Conservation (phyloP, 306 rosid species). For the Sesbania bispinosa region DNA sequence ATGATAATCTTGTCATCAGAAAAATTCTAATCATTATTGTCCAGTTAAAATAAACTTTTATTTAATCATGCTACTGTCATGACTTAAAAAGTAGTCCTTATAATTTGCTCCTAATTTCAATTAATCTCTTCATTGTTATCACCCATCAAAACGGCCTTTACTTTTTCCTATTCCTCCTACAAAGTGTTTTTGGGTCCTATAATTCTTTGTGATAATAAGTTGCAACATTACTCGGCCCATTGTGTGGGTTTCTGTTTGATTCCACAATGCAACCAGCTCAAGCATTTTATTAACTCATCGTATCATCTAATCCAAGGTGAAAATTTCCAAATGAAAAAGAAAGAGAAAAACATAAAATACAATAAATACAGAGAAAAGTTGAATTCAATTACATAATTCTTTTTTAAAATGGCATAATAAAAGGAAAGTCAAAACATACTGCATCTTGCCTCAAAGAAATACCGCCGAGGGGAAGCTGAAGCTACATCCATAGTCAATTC, state of each 20-base stretch:
- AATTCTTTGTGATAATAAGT: too few relatives aligned
- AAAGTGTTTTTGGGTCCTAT: too few relatives aligned
- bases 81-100: too few relatives aligned
- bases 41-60: too few relatives aligned
- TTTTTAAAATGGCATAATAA: conserved; percentile 13
- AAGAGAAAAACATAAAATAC: neutral
- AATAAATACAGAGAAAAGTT: neutral
- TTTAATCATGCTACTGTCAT: too few relatives aligned
- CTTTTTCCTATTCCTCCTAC: too few relatives aligned
- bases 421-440: conserved; percentile 32
- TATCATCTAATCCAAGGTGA: neutral
- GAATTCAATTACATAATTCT: neutral
- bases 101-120: too few relatives aligned
- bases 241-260: neutral
- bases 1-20: too few relatives aligned
- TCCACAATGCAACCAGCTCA: neutral
- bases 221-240: neutral
- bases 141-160: too few relatives aligned
- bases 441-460: conserved; percentile 92
- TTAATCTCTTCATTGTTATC: too few relatives aligned
- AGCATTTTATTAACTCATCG: neutral
- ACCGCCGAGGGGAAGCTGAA: conserved; percentile 92
- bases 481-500: conserved; percentile 82
- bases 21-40: too few relatives aligned
- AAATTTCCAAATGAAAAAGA: neutral